Evolutionary conservation across 306 rosid genomes (phyloP).

Genomic region (Cercis canadensis): DNA sequence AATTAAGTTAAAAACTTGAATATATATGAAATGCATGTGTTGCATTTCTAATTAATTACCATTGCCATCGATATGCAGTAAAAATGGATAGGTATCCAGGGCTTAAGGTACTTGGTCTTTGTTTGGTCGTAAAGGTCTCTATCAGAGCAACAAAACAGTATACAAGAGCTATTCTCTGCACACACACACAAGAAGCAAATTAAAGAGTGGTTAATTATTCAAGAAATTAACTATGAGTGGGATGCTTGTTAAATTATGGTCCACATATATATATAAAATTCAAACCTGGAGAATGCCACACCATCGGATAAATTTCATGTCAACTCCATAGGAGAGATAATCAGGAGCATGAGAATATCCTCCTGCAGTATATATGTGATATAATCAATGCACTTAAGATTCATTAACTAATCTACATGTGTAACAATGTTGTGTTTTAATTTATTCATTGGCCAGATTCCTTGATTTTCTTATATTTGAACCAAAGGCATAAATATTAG

Average conservation of each 20-base stretch:
- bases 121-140: conserved; percentile 74
- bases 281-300: conserved; percentile 90
- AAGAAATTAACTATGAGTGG: too few relatives aligned
- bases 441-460: too few relatives aligned
- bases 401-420: neutral
- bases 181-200: conserved; percentile 1
- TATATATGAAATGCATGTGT: too few relatives aligned
- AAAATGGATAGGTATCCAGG: conserved; percentile 63
- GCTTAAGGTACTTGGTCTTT: conserved; percentile 61
- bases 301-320: conserved; percentile 85
- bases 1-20: too few relatives aligned
- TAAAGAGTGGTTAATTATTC: too few relatives aligned
- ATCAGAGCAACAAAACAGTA: conserved; percentile 78
- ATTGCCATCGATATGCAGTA: conserved; percentile 82
- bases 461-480: too few relatives aligned
- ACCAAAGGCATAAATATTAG: too few relatives aligned
- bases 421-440: too few relatives aligned
- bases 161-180: conserved; percentile 89
- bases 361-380: conserved; percentile 41
- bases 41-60: conserved; percentile 59
- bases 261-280: neutral
- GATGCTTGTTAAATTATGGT: too few relatives aligned
- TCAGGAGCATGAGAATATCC: conserved; percentile 93
- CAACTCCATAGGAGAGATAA: conserved; percentile 72
- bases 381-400: neutral